Evolutionary conservation across 805 yeast genomes (phyloP), one percentile per base, ranked within the genome.

Genomic region (Hanseniaspora occidentalis): DNA sequence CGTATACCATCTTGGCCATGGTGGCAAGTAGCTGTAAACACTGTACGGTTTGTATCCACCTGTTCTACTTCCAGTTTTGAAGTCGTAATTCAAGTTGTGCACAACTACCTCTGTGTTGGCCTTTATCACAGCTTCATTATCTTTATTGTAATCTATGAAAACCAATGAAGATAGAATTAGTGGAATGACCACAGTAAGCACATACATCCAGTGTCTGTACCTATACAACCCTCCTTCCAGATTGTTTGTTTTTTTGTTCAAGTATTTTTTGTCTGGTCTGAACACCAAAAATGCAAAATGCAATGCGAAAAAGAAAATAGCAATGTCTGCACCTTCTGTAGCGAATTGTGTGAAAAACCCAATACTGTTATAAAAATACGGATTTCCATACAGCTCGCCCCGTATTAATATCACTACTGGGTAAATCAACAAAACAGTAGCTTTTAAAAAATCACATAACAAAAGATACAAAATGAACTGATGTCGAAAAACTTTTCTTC

Each of bases 281-380:
- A 84, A 82, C 4, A 86, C 79, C 23, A 84, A 61, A 34, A 85
- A 53, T 21, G 76, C 84, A 8, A 89, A 80, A 59, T 86, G 95
- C 13, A 85, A 60, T 1, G 96, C 95, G 60, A 86, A 81, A 26
- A 79, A 70, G 24, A 84, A 62, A 39, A 85, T 86, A 14, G 92
- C 86, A 26, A 84, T 53, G 58, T 86, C 96, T 1, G 88, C 85
- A 17, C 94, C 94, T 58, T 84, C 94, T 11, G 82, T 79, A 18
- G 84, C 70, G 31, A 77, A 67, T 3, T 88, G 83, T 1, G 94
- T 81, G 58, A 84, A 77, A 66, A 82, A 85, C 2, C 95, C 95
- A 26, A 80, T 69, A 4, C 75, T 72, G 51, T 77, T 74, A 50
- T 79, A 73, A 52, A 80, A 74, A 23, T 56, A 57, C 31, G 64